Base-by-base conservation (phyloP, 1,139 yeast genomes). In the Saccharomyces pastorianus region DNA sequence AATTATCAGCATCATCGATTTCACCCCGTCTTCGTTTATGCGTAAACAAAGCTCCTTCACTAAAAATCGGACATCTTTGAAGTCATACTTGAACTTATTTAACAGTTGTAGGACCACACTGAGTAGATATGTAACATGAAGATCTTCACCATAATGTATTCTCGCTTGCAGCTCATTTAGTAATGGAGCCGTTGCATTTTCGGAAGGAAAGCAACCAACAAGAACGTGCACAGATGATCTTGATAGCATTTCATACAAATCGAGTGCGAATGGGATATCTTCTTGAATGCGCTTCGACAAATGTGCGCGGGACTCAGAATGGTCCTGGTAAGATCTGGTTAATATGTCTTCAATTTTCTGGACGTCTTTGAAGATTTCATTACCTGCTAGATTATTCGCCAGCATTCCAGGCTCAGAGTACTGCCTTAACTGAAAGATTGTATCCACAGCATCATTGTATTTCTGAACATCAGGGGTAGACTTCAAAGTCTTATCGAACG, bases 321-420 rank as follows among this genome's bases (percentile, higher is more conserved):
- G 68, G 41, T 65, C 69, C 34, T 65, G 66, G 46, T 61, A 64
- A 1, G 68, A 58, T 51, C 68, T 58, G 1, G 53, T 56, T 3
- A 67, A n/a, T 2, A 65, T 55, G 29, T 57, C 56, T 51, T 64
- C 69, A 6, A 60, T 51, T 34, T 59, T 51, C 3, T 17, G 23
- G 11, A 2, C 23, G 8, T 38, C 42, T 6, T 14, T 38, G 13
- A 38, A 17, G 11, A 4, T 17, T 17, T 38, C 8, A 6, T 5
- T 38, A 6, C 53, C 55, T 23, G 56, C 44, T 3, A 54, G 29
- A n/a, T 47, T 14, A 13, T 23, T 26, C 5, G 41, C 14, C 8
- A 46, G 6, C 26, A 29, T 17, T 3, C 8, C 20, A 20, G 29
- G 8, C 2, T 25, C 50, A 42, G 42, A 38, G 4, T 17, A 38